Evolutionary conservation across 495 filamentous ascomycete species (phyloP), one percentile per base, ranked within the genome.

Genomic region (Trichoderma erinaceum): DNA sequence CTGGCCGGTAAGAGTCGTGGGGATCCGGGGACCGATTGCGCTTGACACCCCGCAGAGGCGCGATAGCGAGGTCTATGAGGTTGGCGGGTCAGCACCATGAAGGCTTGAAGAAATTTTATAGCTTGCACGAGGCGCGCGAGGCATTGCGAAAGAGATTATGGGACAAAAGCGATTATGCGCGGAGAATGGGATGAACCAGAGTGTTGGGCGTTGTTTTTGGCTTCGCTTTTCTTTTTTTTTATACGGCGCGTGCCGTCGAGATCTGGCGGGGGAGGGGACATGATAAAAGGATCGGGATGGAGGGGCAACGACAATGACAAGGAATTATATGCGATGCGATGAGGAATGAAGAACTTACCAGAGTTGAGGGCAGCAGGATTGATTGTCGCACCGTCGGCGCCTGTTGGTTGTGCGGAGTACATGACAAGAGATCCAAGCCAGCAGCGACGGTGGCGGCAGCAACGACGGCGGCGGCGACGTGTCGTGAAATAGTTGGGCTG

Each of bases 1-100:
- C 85, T 70, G 78, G 85, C 63, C 35, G 32, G 35, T 41, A 35
- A 12, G 35, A 65, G 63, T 65, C 63, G 63, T 43, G 16, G 18
- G 21, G 29, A 71, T 96, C 91, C 72, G 92, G 93, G 66, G 95
- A 97, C 68, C 92, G 92, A 86, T 91, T 95, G 79, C 95, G 88
- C 83, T 98, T 99, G 75, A 92, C 78, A 70, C 93, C 92, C 76
- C 95, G 89, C 71, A 92, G 71, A 25, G 70, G 66, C 61, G 75
- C 69, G 66, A 75, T 78, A 21, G 75, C 63, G 48, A 81, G 68
- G 71, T 82, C 81, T 83, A 71, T 63, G 63, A 48, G n/a, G 29
- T 25, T 0, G 18, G 16, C 50, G 66, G 48, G 48, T 63, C 35
- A 50, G 66, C 65, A 44, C 23, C 32, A 43, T 3, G 32, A 64